A percentile compares a stretch with the other conserved stretches of the same genome.
phyloP scores from a whole-genome alignment of 345 rosid species.

The Gossypioides kirkii region DNA sequence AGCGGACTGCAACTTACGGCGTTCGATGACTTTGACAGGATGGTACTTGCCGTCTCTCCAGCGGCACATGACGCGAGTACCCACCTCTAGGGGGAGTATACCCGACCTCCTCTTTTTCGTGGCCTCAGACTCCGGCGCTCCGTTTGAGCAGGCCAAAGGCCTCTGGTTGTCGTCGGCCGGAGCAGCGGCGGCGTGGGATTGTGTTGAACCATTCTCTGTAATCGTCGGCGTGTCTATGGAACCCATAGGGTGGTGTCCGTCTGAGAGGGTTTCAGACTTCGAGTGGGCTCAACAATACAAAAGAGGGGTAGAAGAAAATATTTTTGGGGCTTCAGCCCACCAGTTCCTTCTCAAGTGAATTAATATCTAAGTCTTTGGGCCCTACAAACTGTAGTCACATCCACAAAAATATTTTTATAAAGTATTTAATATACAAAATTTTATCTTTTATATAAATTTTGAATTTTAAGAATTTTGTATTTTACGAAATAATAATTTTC shows the following conservation, averaged over 20 bases:
- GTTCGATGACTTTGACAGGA: conserved; percentile 94
- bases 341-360: background rate
- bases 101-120: conserved; percentile 57
- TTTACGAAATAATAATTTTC: too few relatives aligned
- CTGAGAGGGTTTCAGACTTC: background rate
- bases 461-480: too few relatives aligned
- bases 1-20: conserved; percentile 50
- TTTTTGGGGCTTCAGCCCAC: background rate
- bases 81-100: conserved; percentile 83
- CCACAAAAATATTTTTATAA: too few relatives aligned
- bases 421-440: too few relatives aligned
- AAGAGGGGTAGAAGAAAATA: background rate
- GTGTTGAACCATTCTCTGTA: conserved; percentile 41
- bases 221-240: conserved; percentile 49
- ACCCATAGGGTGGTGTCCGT: conserved; percentile 50
- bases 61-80: conserved; percentile 92
- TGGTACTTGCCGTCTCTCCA: conserved; percentile 97
- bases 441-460: too few relatives aligned
- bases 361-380: background rate
- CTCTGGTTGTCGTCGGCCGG: conserved; percentile 35
- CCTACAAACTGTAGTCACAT: too few relatives aligned
- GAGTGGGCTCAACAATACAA: conserved; percentile 7
- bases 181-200: conserved; percentile 16
- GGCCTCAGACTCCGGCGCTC: conserved; percentile 42
- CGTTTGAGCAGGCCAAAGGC: conserved; percentile 11